phyloP scores from a whole-genome alignment of 768 basidiomycete genomes.

The Tephrocybe sp. region DNA sequence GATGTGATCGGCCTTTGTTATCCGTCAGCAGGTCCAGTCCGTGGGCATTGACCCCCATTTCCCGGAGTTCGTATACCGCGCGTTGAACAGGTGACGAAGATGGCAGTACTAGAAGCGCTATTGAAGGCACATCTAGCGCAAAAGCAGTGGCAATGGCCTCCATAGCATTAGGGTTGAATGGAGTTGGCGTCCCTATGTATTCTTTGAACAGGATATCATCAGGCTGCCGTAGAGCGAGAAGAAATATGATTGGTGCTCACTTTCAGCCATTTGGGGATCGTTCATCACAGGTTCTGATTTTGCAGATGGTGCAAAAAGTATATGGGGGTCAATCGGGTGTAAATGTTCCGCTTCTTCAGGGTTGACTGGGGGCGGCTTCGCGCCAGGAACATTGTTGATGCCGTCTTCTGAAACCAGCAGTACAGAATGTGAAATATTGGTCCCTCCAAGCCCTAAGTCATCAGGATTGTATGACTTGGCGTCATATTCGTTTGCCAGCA shows the following conservation, averaged over 20 bases:
- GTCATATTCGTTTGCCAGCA: neutral
- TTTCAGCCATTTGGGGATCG: constrained; percentile 19
- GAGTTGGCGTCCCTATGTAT: constrained; percentile 42
- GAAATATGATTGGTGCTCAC: constrained; percentile 17
- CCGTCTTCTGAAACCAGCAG: constrained; percentile 58
- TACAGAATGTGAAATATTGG: constrained; percentile 45
- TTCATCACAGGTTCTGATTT: constrained; percentile 13
- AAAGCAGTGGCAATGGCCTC: constrained; percentile 71
- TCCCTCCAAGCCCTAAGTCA: constrained; percentile 15
- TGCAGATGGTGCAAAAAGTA: constrained; percentile 13
- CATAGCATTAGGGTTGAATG: constrained; percentile 52
- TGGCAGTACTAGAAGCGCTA: constrained; percentile 68
- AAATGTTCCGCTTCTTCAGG: constrained; percentile 7
- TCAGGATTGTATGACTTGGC: constrained; percentile 9
- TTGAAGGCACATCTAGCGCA: constrained; percentile 67
- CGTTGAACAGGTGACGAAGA: constrained; percentile 58
- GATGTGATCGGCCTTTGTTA: constrained; percentile 39
- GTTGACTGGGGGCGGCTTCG: constrained; percentile 20
- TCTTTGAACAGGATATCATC: constrained; percentile 31
- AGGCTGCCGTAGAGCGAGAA: neutral
- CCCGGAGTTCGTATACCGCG: constrained; percentile 60
- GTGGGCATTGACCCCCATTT: constrained; percentile 65
- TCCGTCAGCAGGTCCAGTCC: constrained; percentile 50
- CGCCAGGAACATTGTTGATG: constrained; percentile 54
- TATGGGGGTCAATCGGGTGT: constrained; percentile 16